Base-by-base conservation (phyloP, 139 green algal species). In the Choricystis sp. region DNA sequence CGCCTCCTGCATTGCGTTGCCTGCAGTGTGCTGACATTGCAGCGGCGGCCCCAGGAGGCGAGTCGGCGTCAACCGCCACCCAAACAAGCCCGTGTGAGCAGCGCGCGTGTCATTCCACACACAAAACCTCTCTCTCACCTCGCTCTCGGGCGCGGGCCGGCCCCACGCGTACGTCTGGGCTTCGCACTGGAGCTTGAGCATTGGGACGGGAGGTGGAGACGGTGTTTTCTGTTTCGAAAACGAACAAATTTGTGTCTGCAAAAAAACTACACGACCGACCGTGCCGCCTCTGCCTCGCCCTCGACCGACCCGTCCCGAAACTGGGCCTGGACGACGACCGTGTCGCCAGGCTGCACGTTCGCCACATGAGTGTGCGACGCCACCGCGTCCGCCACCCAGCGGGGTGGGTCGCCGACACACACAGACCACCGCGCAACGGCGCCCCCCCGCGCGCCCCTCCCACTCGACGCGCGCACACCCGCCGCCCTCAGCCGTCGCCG, bases 91-190 rank as follows among this genome's bases (percentile, higher is more conserved):
- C n/a, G n/a, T n/a, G n/a, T n/a, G n/a, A n/a, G n/a, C n/a, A n/a
- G n/a, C n/a, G n/a, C n/a, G n/a, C n/a, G n/a, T n/a, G 26, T 9
- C 49, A 61, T 28, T 20, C 25, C 26, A 16, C 29, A 56, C 60
- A 55, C 60, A 28, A 55, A 3, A 52, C 21, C 60, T 52, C 60
- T 26, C 26, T 40, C 64, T 25, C 55, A 94, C 86, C 81, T 90
- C 81, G 56, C 76, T 85, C 19, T 77, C 56, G 1, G 65, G 61
- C 3, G 69, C 74, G 19, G 59, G 61, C 2, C 77, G 67, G 3
- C 90, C 90, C 90, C 90, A 97, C 1, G 83, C 90, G 60, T 97
- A 97, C 67, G 89, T 90, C 67, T 96, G 88, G 1, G 81, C 85
- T 1, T 66, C 52, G 69, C 83, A 93, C 14, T 65, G 69, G 0